Conservation (phyloP, 805 yeast genomes). For the Torulaspora indica region DNA sequence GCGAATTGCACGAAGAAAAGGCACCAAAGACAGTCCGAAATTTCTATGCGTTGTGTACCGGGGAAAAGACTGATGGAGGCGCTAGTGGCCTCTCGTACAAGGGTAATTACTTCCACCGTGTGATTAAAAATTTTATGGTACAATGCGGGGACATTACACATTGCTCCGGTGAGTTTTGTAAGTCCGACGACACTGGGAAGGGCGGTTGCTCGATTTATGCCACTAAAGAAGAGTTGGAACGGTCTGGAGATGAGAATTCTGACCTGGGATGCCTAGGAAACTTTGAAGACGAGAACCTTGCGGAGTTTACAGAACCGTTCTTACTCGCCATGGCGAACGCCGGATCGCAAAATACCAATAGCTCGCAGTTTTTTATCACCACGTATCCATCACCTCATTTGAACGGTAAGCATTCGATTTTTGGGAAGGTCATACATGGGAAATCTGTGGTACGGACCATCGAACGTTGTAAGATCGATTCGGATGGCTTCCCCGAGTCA, state of each 20-base stretch:
- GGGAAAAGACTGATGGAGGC: constrained; percentile 28
- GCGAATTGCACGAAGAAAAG: constrained; percentile 43
- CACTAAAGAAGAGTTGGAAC: constrained; percentile 21
- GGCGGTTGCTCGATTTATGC: constrained; percentile 47
- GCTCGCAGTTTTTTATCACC: constrained; percentile 67
- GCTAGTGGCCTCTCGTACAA: constrained; percentile 37
- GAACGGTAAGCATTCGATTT: constrained; percentile 68
- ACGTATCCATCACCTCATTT: constrained; percentile 69
- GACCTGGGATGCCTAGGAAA: constrained; percentile 34
- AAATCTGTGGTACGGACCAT: constrained; percentile 64
- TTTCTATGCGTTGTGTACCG: constrained; percentile 45
- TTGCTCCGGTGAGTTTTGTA: constrained; percentile 34
- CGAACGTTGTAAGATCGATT: constrained; percentile 47
- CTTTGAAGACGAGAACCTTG: constrained; percentile 57
- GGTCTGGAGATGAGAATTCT: constrained; percentile 5
- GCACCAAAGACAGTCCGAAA: constrained; percentile 58
- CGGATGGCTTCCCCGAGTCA: constrained; percentile 42
- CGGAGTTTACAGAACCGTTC: constrained; percentile 40
- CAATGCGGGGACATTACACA: constrained; percentile 60
- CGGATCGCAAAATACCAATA: constrained; percentile 46
- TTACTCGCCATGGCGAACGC: constrained; percentile 63
- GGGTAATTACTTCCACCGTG: constrained; percentile 53
- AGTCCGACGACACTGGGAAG: constrained; percentile 34
- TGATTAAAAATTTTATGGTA: constrained; percentile 62
- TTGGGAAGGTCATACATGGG: constrained; percentile 67